Conservation (phyloP, 176 grass and related monocot genomes). For the Avena atlantica region DNA sequence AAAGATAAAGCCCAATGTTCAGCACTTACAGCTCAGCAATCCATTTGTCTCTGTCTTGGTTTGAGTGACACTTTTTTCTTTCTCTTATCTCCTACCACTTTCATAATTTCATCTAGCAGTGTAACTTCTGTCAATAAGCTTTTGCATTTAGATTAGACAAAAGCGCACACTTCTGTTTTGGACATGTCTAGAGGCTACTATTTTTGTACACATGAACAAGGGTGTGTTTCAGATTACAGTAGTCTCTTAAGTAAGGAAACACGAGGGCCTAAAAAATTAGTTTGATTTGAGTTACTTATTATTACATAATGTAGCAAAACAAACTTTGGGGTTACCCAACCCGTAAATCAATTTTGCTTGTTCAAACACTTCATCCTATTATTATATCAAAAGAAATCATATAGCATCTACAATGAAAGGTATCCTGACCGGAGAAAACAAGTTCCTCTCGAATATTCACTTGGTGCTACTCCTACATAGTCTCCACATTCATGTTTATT, state of each 20-base stretch:
- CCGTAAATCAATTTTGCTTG: not conserved
- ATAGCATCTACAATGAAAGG: not conserved
- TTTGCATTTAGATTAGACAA: constrained; percentile 44
- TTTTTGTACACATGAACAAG: constrained; percentile 36
- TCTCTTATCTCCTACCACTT: constrained; percentile 41
- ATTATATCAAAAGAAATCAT: not conserved
- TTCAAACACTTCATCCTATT: not conserved
- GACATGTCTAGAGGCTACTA: constrained; percentile 32
- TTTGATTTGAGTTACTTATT: not conserved
- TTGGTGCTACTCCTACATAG: constrained; percentile 21
- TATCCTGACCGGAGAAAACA: not conserved
- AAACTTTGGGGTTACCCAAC: no score
- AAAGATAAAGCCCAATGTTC: constrained; percentile 53
- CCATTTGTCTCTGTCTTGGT: constrained; percentile 44
- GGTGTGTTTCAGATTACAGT: constrained; percentile 13
- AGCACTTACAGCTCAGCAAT: constrained; percentile 41
- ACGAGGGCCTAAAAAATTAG: not conserved
- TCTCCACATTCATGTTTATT: constrained; percentile 46
- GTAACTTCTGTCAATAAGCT: constrained; percentile 32
- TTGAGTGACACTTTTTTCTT: constrained; percentile 41
- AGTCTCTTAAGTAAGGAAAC: constrained; percentile 12
- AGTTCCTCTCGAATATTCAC: constrained; percentile 49
- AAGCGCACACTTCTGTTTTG: constrained; percentile 34
- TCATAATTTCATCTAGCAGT: constrained; percentile 26
- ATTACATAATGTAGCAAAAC: not conserved